Evolutionary conservation across 768 basidiomycete genomes (phyloP).

Genomic region (Galerina marginata): DNA sequence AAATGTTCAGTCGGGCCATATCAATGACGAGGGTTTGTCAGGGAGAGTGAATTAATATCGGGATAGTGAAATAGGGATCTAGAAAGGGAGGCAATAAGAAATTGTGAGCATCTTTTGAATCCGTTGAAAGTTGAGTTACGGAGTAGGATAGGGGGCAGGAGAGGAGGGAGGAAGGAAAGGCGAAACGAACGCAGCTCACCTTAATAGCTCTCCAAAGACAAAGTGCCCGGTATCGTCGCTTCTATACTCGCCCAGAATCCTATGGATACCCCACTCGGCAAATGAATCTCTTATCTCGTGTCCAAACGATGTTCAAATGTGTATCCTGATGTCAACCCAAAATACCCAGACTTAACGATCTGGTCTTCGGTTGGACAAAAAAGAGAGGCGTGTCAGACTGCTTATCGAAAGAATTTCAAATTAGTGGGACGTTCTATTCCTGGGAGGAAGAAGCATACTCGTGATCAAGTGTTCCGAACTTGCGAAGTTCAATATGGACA

Average conservation of each 20-base stretch:
- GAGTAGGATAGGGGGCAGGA: not conserved
- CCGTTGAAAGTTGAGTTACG: not conserved
- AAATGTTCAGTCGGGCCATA: conserved; percentile 19
- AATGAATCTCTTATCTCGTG: no score
- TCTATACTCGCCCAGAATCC: not conserved
- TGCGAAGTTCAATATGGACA: conserved; percentile 6
- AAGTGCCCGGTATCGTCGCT: not conserved
- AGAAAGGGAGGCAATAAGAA: not conserved
- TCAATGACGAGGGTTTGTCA: not conserved
- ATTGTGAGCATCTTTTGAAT: not conserved
- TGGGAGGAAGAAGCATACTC: conserved; percentile 13
- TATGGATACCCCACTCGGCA: not conserved
- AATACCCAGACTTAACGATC: not conserved
- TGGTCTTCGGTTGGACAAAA: not conserved
- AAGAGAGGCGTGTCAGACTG: not conserved
- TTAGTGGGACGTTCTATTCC: conserved; percentile 4
- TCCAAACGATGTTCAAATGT: no score
- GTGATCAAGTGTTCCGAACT: not conserved
- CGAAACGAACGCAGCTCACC: conserved; percentile 1
- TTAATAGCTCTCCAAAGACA: not conserved
- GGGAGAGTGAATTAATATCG: conserved; percentile 1
- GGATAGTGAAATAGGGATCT: conserved; percentile 3
- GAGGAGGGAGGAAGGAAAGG: not conserved
- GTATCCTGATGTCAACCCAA: no score
- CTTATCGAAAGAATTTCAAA: conserved; percentile 4